Percentiles rank a stretch among this genome's conserved stretches.
Conservation (phyloP, 2,329 filamentous ascomycete genomes). For the Raffaelea arxii region DNA sequence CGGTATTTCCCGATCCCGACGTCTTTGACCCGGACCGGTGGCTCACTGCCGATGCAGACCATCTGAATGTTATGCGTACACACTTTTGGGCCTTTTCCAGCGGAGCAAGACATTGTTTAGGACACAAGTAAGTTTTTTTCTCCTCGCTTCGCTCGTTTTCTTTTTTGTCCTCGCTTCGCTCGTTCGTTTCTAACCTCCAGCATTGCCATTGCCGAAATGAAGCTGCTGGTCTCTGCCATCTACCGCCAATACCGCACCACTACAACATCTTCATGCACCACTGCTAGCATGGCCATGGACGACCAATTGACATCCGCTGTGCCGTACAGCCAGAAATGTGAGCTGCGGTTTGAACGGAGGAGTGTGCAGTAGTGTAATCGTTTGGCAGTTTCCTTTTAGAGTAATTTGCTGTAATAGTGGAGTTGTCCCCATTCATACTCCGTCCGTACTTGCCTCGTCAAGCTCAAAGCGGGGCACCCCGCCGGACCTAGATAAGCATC, state of each 20-base stretch:
- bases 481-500: too few species aligned
- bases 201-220: constrained; percentile 59
- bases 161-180: too few species aligned
- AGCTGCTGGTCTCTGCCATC: constrained; percentile 47
- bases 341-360: constrained; percentile 39
- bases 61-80: constrained; percentile 58
- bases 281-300: constrained; percentile 49
- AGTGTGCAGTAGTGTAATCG: too few species aligned
- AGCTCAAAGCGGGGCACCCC: too few species aligned
- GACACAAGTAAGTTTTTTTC: constrained; percentile 58
- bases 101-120: constrained; percentile 54
- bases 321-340: constrained; percentile 47
- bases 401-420: too few species aligned
- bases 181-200: too few species aligned
- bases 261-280: constrained; percentile 41
- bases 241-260: constrained; percentile 49
- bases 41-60: constrained; percentile 34
- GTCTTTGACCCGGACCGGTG: neutral
- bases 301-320: constrained; percentile 58
- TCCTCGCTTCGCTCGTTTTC: too few species aligned
- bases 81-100: constrained; percentile 55
- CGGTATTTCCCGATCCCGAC: neutral
- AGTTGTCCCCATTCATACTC: too few species aligned
- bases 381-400: too few species aligned
- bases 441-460: too few species aligned